Conservation (phyloP, 768 basidiomycete genomes). For the Suillus lakei region DNA sequence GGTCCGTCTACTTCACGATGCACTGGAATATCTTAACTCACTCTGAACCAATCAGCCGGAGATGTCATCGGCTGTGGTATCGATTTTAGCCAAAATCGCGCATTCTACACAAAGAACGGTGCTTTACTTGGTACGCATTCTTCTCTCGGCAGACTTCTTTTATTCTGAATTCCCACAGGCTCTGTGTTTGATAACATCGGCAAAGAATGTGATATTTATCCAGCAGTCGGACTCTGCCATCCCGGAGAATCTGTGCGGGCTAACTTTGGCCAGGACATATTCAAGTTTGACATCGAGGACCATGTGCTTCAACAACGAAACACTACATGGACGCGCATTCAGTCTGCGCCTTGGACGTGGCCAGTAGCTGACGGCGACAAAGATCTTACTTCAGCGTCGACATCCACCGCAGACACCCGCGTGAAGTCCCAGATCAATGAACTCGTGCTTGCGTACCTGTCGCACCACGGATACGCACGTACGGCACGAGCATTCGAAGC, state of each 20-base stretch:
- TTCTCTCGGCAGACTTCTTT: not conserved
- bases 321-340: constrained; percentile 68
- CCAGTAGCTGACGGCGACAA: constrained; percentile 21
- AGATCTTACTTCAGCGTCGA: constrained; percentile 14
- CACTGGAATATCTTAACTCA: constrained; percentile 10
- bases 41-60: constrained; percentile 54
- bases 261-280: constrained; percentile 88
- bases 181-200: constrained; percentile 75
- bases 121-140: constrained; percentile 57
- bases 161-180: constrained; percentile 43
- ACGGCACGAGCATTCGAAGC: constrained; percentile 71
- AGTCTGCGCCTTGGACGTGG: constrained; percentile 58
- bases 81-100: constrained; percentile 79
- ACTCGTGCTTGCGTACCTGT: constrained; percentile 79
- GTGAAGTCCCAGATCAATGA: constrained; percentile 67
- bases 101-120: constrained; percentile 93
- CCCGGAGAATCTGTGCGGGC: constrained; percentile 75
- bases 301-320: constrained; percentile 77
- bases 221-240: constrained; percentile 88
- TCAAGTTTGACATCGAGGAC: constrained; percentile 90
- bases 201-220: constrained; percentile 70
- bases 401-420: constrained; percentile 45
- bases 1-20: constrained; percentile 51
- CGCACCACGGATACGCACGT: constrained; percentile 82
- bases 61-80: constrained; percentile 93